These are phyloP conservation scores for Paecilomyces sp. DNA, from an alignment of 2,329 filamentous ascomycete species.

Conservation along the genomic window DNA sequence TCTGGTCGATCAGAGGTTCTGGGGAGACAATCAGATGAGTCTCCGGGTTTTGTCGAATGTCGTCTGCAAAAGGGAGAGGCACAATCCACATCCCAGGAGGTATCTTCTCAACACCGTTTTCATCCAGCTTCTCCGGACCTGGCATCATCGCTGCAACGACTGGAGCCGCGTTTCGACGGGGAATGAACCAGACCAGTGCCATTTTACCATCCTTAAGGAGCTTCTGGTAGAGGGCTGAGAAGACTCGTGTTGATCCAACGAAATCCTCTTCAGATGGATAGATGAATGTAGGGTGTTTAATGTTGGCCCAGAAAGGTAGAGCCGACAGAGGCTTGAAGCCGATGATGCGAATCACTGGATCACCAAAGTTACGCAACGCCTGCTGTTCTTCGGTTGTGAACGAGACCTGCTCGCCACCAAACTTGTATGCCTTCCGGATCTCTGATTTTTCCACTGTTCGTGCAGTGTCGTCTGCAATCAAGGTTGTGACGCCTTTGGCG, in stretches of 20 bases:
- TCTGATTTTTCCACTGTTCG: constrained; percentile 72
- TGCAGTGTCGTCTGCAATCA: constrained; percentile 70
- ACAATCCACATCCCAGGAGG: constrained; percentile 86
- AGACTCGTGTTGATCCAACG: constrained; percentile 86
- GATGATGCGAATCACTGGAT: constrained; percentile 77
- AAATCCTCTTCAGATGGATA: constrained; percentile 89
- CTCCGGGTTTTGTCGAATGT: constrained; percentile 69
- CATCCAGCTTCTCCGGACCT: constrained; percentile 59
- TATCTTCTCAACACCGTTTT: constrained; percentile 60
- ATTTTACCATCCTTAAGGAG: constrained; percentile 72
- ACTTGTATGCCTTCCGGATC: constrained; percentile 89
- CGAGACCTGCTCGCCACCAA: constrained; percentile 80
- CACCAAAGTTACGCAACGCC: constrained; percentile 69
- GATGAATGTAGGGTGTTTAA: constrained; percentile 83
- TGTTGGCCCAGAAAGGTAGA: constrained; percentile 75
- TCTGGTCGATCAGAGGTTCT: constrained; percentile 67
- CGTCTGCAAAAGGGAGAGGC: constrained; percentile 81
- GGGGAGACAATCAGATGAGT: constrained; percentile 52
- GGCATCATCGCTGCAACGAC: constrained; percentile 75
- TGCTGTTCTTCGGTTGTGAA: constrained; percentile 82
- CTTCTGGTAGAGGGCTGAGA: constrained; percentile 84
- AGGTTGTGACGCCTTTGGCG: constrained; percentile 64
- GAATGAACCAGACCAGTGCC: constrained; percentile 82
- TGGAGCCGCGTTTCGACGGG: constrained; percentile 72
- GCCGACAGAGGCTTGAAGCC: constrained; percentile 80